Base-by-base conservation (phyloP, 305 asterid species). In the Fraxinus platypoda region DNA sequence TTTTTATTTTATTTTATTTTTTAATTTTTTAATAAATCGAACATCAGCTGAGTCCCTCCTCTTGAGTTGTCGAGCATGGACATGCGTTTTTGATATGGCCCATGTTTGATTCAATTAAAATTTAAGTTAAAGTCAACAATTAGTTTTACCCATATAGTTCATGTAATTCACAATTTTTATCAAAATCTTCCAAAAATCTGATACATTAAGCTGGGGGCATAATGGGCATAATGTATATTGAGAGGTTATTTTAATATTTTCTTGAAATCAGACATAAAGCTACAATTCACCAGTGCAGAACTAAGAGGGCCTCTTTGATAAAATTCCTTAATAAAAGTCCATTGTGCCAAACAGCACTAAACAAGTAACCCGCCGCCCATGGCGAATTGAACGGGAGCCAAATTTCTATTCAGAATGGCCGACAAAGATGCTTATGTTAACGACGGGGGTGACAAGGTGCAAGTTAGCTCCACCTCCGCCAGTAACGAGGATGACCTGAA, bases 351-450 rank as follows among this genome's bases (percentile, higher is more conserved):
- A 54, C 64, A 54, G 64, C 8, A 52, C 23, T 17, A 17, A 5
- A 49, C 8, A 1, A 49, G 62, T 17, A 52, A 17, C 25, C 64
- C 72, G 28, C 33, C 13, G 31, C 30, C 68, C 30, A 59, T 59
- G 71, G 71, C 78, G 38, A 76, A 76, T 31, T 46, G 72, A 30
- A 43, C 66, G 70, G 73, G 34, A 19, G 19, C 13, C 46, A 2
- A 37, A 35, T 62, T 13, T 6, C 81, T 77, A 23, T 9, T 73
- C 6, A 57, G 52, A 34, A 88, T 89, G 93, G 87, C 93, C 88
- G 49, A 57, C 71, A 81, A 79, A 33, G 86, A 80, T 62, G 87
- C 84, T 82, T 74, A 84, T 21, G 78, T 82, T 80, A 59, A 9
- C 82, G 34, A 35, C 81, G 78, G 49, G 81, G 76, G 23, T 72